Evolutionary conservation across 768 basidiomycete genomes (phyloP).

Genomic region (Daedaleopsis sinensis): DNA sequence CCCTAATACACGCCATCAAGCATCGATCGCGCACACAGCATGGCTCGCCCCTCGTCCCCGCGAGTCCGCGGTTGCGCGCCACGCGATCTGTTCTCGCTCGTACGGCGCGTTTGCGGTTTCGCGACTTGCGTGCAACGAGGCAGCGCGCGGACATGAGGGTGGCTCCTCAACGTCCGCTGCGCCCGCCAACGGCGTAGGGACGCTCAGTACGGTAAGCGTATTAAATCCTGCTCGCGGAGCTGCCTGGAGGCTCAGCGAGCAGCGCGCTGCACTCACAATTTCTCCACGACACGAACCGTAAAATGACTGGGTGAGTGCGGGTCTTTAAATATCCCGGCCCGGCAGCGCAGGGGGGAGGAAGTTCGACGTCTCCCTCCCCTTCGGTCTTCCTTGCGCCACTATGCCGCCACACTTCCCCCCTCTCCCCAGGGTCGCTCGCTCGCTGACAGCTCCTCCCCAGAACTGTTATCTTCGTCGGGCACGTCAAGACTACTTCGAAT

Average conservation of each 20-base stretch:
- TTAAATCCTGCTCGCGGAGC: slow-evolving; percentile 4
- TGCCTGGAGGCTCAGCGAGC: background rate
- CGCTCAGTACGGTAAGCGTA: slow-evolving; percentile 9
- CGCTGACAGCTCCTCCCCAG: background rate
- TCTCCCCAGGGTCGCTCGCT: background rate
- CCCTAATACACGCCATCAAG: slow-evolving; percentile 4
- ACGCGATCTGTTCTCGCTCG: slow-evolving; percentile 1
- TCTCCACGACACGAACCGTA: background rate
- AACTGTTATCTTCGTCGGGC: background rate
- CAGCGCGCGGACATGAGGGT: slow-evolving; percentile 9
- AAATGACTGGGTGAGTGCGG: slow-evolving; percentile 3
- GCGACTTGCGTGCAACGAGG: slow-evolving; percentile 4
- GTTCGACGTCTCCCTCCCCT: too few species aligned
- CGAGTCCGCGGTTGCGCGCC: background rate
- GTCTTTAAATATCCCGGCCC: background rate
- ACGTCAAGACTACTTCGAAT: background rate
- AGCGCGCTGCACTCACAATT: background rate
- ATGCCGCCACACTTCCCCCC: background rate
- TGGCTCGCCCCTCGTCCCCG: background rate
- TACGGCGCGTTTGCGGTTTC: slow-evolving; percentile 1
- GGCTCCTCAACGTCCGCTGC: background rate
- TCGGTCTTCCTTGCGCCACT: background rate
- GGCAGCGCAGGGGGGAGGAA: background rate
- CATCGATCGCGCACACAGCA: slow-evolving; percentile 10
- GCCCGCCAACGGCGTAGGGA: slow-evolving; percentile 1